Conservation (phyloP, 306 rosid species). For the Cucumis hystrix region DNA sequence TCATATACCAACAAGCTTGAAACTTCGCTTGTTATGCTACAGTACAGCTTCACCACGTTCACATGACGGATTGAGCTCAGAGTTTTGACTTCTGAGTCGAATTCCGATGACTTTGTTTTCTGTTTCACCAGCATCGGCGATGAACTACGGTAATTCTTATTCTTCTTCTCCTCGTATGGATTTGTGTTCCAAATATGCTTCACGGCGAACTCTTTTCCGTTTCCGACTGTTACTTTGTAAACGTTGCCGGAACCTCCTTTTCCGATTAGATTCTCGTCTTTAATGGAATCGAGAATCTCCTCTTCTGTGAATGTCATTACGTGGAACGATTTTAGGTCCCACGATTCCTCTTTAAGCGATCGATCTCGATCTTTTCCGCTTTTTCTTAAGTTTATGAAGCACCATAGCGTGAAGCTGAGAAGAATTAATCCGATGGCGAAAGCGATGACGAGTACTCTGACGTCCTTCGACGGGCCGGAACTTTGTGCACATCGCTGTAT, state of each 20-base stretch:
- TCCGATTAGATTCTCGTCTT: conserved; percentile 75
- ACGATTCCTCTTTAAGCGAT: conserved; percentile 63
- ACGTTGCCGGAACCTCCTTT: conserved; percentile 90
- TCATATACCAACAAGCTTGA: conserved; percentile 87
- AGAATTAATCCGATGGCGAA: conserved; percentile 20
- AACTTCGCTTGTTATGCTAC: conserved; percentile 84
- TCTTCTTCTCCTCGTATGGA: conserved; percentile 13
- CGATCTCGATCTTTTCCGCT: conserved; percentile 25
- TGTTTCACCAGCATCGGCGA: conserved; percentile 43
- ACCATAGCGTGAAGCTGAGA: conserved; percentile 15
- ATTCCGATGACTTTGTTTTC: conserved; percentile 35
- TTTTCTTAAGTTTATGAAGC: conserved; percentile 24
- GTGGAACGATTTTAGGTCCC: conserved; percentile 88
- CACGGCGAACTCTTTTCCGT: conserved; percentile 72
- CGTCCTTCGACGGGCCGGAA: conserved; percentile 26
- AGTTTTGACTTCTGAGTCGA: conserved; percentile 67
- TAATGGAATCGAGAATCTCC: conserved; percentile 77
- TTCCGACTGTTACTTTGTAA: conserved; percentile 45
- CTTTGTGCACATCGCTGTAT: conserved; percentile 34
- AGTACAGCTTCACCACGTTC: conserved; percentile 83
- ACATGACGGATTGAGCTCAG: conserved; percentile 84
- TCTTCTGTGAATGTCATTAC: conserved; percentile 60
- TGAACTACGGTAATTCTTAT: conserved; percentile 16
- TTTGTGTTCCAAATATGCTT: conserved; percentile 79
- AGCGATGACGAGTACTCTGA: conserved; percentile 41